Percentiles rank a stretch among this genome's conserved stretches.
Conservation (phyloP, 2,329 filamentous ascomycete species). For the Colletotrichum filicis region DNA sequence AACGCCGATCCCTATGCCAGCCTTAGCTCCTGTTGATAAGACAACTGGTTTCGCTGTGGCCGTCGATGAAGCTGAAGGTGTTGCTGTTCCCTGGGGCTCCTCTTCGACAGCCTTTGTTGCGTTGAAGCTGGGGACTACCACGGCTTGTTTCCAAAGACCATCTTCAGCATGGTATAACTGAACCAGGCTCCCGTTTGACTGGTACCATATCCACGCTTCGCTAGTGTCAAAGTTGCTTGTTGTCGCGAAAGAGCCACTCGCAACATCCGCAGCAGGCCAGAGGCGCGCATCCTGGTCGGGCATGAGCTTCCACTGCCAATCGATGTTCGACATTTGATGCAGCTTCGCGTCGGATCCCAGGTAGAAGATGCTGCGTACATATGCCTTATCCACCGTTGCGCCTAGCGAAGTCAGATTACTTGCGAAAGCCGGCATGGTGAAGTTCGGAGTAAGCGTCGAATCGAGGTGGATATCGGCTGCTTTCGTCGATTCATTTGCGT, state of each 20-base stretch:
- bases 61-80: constrained; percentile 41
- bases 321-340: constrained; percentile 43
- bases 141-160: constrained; percentile 43
- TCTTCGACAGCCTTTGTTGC: constrained; percentile 31
- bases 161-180: constrained; percentile 44
- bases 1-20: constrained; percentile 66
- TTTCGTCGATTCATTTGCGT: constrained; percentile 9
- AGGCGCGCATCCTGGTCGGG: constrained; percentile 38
- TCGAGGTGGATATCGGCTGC: constrained; percentile 16
- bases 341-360: constrained; percentile 49
- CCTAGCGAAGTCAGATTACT: background rate
- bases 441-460: constrained; percentile 1
- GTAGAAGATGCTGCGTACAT: constrained; percentile 44
- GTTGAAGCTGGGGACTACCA: constrained; percentile 40
- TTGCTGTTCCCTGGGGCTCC: constrained; percentile 5
- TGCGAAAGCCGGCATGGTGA: constrained; percentile 17
- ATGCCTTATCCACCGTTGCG: constrained; percentile 40
- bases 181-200: constrained; percentile 43
- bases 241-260: constrained; percentile 43
- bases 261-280: constrained; percentile 46
- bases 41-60: constrained; percentile 43
- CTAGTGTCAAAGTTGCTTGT: constrained; percentile 40
- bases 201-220: constrained; percentile 48
- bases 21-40: constrained; percentile 62
- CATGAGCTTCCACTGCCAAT: constrained; percentile 43